Base-by-base conservation (phyloP, 495 filamentous ascomycete species). In the Filosporella fistucella region DNA sequence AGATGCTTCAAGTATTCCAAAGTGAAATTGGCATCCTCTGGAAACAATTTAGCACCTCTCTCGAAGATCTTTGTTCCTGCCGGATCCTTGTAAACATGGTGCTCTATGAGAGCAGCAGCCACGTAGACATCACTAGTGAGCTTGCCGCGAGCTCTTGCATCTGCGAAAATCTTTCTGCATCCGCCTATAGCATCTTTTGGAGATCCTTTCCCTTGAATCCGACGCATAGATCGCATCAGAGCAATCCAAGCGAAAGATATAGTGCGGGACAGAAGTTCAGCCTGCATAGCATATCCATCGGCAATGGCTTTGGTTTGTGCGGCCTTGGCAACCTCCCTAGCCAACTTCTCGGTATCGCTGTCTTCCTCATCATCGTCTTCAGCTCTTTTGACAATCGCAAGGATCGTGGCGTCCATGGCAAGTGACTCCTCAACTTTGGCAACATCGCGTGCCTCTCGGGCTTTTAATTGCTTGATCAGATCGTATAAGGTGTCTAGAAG, bases 1-100 rank as follows among this genome's bases (percentile, higher is more conserved):
- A 97, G 73, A 68, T 96, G 90, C 68, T 96, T 96, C 59, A 97
- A 68, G 58, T 97, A 96, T 61, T 95, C 90, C 29, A 97, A 72
- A 7, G 90, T 85, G 66, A 96, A 97, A 41, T 80, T 71, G 59
- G 94, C 91, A 56, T 96, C 91, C 16, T 93, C 85, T 0, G 90
- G 89, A 61, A 96, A 97, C 1, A 98, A 72, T 56, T 86, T 91
- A 37, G 91, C 80, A 29, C 94, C 93, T 23, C 90, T 81, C 52
- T 98, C 94, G 60, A 96, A 97, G 45, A 98, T 96, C 65, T 88
- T 95, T 24, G 84, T 85, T 5, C 89, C 91, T 0, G 91, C 85
- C 2, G 81, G 78, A 49, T 97, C 93, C 57, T 95, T 90, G 64
- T 98, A 98, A 54, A 93, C 93, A 57, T 90, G 83, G 63, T 93